Evolutionary conservation across 305 asterid genomes (phyloP), one percentile per base, ranked within the genome.

Genomic region (Salvia sclarea): DNA sequence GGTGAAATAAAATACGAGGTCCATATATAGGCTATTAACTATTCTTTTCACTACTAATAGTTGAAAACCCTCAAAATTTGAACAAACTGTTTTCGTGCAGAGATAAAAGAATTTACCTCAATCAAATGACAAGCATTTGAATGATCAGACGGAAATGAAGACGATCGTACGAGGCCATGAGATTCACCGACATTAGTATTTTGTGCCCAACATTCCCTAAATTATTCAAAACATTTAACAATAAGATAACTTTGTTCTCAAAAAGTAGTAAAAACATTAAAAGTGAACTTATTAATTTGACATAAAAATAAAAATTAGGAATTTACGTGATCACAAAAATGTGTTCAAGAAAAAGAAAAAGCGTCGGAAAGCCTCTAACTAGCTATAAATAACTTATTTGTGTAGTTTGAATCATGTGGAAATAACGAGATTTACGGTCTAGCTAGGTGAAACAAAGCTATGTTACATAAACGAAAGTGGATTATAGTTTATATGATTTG

Each of bases 181-280:
- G 80, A 59, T 14, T 85, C 92, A 56, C 75, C 76, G 2, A 75
- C 74, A 69, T 65, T 82, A 54, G 74, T 83, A 10, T 70, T 64
- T 61, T 87, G 95, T 60, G 71, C 54, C 95, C 90, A 89, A 52
- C 75, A 81, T 52, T 87, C 95, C 81, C 89, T 79, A 64, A 76
- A 63, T 69, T 78, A 70, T 78, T 69, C 61, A 45, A n/a, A 13
- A 54, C 8, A 54, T 13, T 25, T 25, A 10, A 5, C 35, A 52
- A 18, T 12, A 8, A 4, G 43, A 37, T 37, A 37, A 37, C 43
- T 8, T 2, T 4, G 8, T 33, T 10, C 8, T 35, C 2, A 24
- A 1, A 24, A 25, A 13, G 3, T n/a, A n/a, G n/a, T n/a, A 5
- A 3, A 53, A 12, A 13, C 5, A 25, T 5, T 4, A 12, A 18